Evolutionary conservation across 805 yeast species (phyloP).

Genomic region (Starmerella kuoi): DNA sequence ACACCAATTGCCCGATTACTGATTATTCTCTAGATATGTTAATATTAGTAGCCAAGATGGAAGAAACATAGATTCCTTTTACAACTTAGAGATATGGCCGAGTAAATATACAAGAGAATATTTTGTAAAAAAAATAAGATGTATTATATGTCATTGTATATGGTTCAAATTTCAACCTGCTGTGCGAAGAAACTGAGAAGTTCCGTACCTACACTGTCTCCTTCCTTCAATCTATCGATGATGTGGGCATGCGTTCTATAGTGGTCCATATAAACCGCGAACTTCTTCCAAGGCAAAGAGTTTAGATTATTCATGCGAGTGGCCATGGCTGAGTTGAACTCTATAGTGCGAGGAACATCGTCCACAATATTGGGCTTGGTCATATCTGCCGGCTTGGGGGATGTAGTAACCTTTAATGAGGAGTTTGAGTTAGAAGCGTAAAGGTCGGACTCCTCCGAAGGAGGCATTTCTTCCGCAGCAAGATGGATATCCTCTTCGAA

Average conservation of each 20-base stretch:
- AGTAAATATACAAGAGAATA: too few relatives aligned
- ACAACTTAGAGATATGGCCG: too few relatives aligned
- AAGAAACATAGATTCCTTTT: too few relatives aligned
- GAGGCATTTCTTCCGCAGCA: background rate
- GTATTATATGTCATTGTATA: too few relatives aligned
- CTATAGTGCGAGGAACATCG: background rate
- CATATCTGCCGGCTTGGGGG: background rate
- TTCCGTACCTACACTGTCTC: constrained; percentile 23
- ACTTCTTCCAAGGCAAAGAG: constrained; percentile 58
- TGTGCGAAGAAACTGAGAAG: constrained; percentile 21
- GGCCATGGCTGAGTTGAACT: constrained; percentile 3
- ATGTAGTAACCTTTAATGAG: background rate
- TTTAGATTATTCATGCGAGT: constrained; percentile 45
- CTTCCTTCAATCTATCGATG: constrained; percentile 44
- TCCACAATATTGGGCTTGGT: constrained; percentile 1
- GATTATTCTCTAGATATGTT: too few relatives aligned
- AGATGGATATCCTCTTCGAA: constrained; percentile 2
- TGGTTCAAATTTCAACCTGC: too few relatives aligned
- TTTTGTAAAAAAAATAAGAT: too few relatives aligned
- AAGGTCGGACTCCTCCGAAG: background rate
- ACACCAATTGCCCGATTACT: constrained; percentile 21
- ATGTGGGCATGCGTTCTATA: constrained; percentile 79
- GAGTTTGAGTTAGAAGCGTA: background rate
- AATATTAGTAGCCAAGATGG: too few relatives aligned
- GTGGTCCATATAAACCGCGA: constrained; percentile 57